Evolutionary conservation across 306 rosid species (phyloP), one percentile per base, ranked within the genome.

Genomic region (Cucurbita ficifolia): DNA sequence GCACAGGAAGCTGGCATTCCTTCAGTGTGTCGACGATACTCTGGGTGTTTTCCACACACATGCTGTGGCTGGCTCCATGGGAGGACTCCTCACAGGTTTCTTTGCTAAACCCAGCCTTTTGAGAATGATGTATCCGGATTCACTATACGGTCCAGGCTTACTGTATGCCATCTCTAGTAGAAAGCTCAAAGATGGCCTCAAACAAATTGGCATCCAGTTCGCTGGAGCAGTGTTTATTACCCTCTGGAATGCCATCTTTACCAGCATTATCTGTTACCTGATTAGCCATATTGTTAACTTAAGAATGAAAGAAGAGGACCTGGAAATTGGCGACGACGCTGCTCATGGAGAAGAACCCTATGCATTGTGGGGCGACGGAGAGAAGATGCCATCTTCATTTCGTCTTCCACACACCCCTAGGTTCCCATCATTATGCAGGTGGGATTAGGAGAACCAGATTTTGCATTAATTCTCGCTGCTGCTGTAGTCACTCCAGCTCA

Each of bases 351-450:
- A 90, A 79, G 95, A 88, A 77, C 90, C 88, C 9, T 87, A 85
- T 7, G 92, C 90, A 0, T 76, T 90, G 58, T 90, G 96, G 96
- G 96, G 89, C 5, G 90, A 90, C n/a, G 94, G 96, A 7, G 92
- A 85, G 73, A 82, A 65, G 46, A 64, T 59, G 76, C 33, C 79
- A 0, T 22, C 79, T 9, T 35, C 86, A 16, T 79, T 78, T 63
- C 76, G 82, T 36, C 74, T 79, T 14, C 73, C 56, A 73, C 78
- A 60, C 58, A 74, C 78, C 18, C 84, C 82, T 0, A 68, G 78
- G 58, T 36, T 85, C 8, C 86, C 84, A 52, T 82, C 86, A 8
- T 33, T 82, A 5, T 76, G 84, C 74, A 65, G 49, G 19, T 56
- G 64, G 53, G 52, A 54, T 73, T 55, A 40, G 35, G 8, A 11